Evolutionary conservation across 2,329 filamentous ascomycete species (phyloP).

Genomic region (Samsoniella hepiali): DNA sequence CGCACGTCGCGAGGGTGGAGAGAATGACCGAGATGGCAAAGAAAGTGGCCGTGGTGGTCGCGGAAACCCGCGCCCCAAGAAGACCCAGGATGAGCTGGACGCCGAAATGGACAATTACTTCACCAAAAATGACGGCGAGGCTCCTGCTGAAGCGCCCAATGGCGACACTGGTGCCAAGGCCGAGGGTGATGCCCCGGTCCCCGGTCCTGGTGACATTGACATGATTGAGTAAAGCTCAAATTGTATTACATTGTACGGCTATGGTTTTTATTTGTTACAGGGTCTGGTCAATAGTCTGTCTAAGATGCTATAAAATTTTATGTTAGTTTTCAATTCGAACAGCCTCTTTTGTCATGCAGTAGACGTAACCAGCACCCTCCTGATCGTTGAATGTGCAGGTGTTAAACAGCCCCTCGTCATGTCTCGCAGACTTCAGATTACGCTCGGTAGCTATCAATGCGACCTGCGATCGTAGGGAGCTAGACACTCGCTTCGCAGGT

Average conservation of each 20-base stretch:
- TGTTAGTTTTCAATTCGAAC: too few species aligned
- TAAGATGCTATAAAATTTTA: neutral
- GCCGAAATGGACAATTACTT: conserved; percentile 98
- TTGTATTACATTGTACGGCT: conserved; percentile 11
- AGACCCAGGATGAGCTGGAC: conserved; percentile 89
- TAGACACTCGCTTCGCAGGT: too few species aligned
- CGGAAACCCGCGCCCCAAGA: conserved; percentile 61
- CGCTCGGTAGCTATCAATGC: too few species aligned
- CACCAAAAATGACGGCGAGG: conserved; percentile 41
- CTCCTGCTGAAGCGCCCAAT: conserved; percentile 36
- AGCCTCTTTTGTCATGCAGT: too few species aligned
- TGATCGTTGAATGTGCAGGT: too few species aligned
- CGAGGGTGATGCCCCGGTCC: conserved; percentile 28
- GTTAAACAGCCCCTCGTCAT: too few species aligned
- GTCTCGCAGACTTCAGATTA: too few species aligned
- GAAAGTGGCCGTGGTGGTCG: conserved; percentile 39
- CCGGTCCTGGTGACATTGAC: conserved; percentile 55
- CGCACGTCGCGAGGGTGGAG: conserved; percentile 40
- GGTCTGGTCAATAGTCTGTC: neutral
- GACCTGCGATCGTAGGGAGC: too few species aligned
- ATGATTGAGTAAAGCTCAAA: conserved; percentile 58
- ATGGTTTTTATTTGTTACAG: neutral
- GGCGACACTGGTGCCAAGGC: conserved; percentile 26
- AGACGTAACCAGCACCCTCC: too few species aligned
- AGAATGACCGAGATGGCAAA: conserved; percentile 21